A percentile compares a stretch with the other conserved stretches of the same genome.
These are phyloP conservation scores for Aschersonia sp. DNA, from an alignment of 2,329 filamentous ascomycete genomes.

Conservation along the genomic window DNA sequence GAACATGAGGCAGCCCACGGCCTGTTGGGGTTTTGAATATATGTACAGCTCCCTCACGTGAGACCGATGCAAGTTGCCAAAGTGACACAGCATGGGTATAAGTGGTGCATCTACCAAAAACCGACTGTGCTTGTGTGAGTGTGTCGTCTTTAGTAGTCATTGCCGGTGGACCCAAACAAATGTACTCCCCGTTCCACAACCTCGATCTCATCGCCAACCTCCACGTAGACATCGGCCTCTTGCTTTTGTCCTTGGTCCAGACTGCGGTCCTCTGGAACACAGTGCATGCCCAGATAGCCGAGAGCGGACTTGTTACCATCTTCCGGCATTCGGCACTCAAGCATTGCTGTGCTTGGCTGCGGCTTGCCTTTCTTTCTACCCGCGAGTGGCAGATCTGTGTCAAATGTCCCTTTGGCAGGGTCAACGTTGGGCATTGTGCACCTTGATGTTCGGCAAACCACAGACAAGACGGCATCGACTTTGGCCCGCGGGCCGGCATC, in stretches of 20 bases:
- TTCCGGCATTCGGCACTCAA: conserved; percentile 10
- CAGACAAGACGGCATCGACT: conserved; percentile 1
- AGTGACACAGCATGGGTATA: too few species aligned
- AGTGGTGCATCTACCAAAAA: too few species aligned
- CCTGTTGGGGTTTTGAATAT: too few species aligned
- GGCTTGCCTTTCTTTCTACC: conserved; percentile 8
- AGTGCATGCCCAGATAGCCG: conserved; percentile 15
- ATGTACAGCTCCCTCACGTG: too few species aligned
- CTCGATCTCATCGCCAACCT: conserved; percentile 14
- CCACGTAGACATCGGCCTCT: conserved; percentile 5
- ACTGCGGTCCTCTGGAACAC: conserved; percentile 12
- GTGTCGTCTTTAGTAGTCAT: conserved; percentile 9
- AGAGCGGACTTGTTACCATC: conserved; percentile 12
- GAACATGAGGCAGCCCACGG: too few species aligned
- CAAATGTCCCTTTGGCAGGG: conserved; percentile 1
- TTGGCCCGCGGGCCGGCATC: background rate
- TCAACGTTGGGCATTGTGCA: conserved; percentile 2
- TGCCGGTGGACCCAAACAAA: conserved; percentile 12
- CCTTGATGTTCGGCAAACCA: conserved; percentile 1
- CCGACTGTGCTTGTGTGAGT: background rate
- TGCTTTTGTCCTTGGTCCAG: conserved; percentile 3
- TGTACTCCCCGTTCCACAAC: conserved; percentile 13
- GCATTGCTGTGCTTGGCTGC: conserved; percentile 13
- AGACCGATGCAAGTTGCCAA: too few species aligned
- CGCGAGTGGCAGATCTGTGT: background rate